phyloP scores from a whole-genome alignment of 2,329 filamentous ascomycete species.

The Xylaria sp. region DNA sequence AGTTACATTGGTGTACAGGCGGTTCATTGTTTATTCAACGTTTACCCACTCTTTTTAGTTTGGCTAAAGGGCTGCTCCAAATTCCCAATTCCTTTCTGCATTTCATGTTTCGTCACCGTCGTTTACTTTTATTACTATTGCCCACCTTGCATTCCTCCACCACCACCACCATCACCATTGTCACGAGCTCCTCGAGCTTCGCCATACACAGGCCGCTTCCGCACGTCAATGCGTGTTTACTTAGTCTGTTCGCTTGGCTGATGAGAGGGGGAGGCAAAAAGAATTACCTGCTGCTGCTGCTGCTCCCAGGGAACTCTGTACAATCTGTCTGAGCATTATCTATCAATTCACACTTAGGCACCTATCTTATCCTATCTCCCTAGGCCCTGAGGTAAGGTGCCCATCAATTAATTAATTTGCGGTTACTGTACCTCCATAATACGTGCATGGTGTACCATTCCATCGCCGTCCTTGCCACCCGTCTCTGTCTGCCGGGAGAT shows the following conservation, averaged over 20 bases:
- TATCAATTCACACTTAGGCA: constrained; percentile 39
- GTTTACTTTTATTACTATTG: constrained; percentile 16
- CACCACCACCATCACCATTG: constrained; percentile 18
- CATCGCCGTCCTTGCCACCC: constrained; percentile 39
- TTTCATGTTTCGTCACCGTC: constrained; percentile 21
- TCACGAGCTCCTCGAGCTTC: constrained; percentile 7
- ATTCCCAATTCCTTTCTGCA: constrained; percentile 34
- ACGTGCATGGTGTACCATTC: constrained; percentile 43
- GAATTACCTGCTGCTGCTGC: neutral
- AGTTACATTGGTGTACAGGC: neutral
- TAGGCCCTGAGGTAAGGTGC: constrained; percentile 36
- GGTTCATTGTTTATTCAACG: neutral
- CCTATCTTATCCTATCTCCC: constrained; percentile 32
- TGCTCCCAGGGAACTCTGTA: constrained; percentile 27
- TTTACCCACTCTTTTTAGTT: neutral
- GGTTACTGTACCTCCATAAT: constrained; percentile 41
- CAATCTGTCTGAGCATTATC: constrained; percentile 30
- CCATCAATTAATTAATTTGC: constrained; percentile 42
- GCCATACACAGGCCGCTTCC: constrained; percentile 26
- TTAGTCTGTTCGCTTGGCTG: constrained; percentile 33
- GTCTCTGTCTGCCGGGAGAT: constrained; percentile 35
- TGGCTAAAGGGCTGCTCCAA: constrained; percentile 8
- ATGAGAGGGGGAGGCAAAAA: constrained; percentile 21
- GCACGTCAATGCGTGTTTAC: constrained; percentile 29
- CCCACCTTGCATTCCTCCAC: constrained; percentile 3